phyloP scores from a whole-genome alignment of 1,284 basidiomycete genomes.

The Omphalotus olearius region DNA sequence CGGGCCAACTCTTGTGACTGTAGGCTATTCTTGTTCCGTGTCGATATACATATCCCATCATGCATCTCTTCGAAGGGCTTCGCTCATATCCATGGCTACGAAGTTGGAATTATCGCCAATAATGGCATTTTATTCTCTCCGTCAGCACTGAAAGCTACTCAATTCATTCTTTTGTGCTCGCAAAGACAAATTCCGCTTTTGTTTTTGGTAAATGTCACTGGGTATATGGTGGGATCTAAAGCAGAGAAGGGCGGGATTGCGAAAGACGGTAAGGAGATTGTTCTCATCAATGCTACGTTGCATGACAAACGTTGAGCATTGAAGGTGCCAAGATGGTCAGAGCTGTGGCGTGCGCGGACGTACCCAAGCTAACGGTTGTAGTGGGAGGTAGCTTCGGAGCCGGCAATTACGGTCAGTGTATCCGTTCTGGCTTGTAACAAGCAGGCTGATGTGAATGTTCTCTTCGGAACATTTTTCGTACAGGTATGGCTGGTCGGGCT shows the following conservation, averaged over 20 bases:
- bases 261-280: slow-evolving; percentile 67
- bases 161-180: slow-evolving; percentile 93
- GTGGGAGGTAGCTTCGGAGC: slow-evolving; percentile 96
- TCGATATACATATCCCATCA: not conserved
- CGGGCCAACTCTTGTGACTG: slow-evolving; percentile 86
- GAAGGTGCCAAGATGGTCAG: slow-evolving; percentile 92
- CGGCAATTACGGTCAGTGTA: slow-evolving; percentile 80
- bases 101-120: slow-evolving; percentile 89
- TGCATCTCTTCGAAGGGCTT: slow-evolving; percentile 58
- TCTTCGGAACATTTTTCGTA: slow-evolving; percentile 2
- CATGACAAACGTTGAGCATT: not conserved
- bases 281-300: too few relatives aligned
- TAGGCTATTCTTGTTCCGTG: slow-evolving; percentile 29
- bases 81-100: slow-evolving; percentile 85
- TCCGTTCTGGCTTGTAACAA: too few relatives aligned
- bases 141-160: slow-evolving; percentile 90
- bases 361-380: slow-evolving; percentile 91
- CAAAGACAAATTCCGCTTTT: slow-evolving; percentile 87
- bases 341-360: slow-evolving; percentile 91
- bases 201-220: slow-evolving; percentile 92
- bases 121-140: slow-evolving; percentile 94
- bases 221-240: slow-evolving; percentile 94
- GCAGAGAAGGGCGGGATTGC: slow-evolving; percentile 94
- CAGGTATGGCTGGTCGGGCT: slow-evolving; percentile 85
- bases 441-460: slow-evolving; percentile 1